Base-by-base conservation (phyloP, 306 rosid species). In the Astragalus membranaceus region DNA sequence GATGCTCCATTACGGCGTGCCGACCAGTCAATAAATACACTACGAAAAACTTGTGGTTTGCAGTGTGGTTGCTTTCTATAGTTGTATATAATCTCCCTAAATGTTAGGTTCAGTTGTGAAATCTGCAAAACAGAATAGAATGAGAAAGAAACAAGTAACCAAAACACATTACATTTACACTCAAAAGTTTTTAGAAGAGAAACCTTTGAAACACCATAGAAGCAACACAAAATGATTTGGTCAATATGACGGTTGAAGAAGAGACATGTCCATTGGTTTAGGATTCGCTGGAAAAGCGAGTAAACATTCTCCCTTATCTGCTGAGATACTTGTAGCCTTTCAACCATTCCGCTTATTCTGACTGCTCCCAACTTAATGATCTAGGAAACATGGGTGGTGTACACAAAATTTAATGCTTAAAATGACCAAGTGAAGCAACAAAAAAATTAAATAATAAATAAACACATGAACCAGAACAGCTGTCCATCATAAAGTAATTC, bases 121-220 rank as follows among this genome's bases (percentile, higher is more conserved):
- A 95, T 95, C 99, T 95, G 95, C 84, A 86, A 48, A 63, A 67
- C 78, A 67, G 41, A 80, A 87, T 13, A 2, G 46, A 70, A 75
- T 83, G 53, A 64, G 72, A 66, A 26, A 1, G 30, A 42, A 48
- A 66, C 50, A 50, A 69, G 75, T 57, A 23, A 49, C 26, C 82
- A 59, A 42, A 58, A 17, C 73, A 57, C 35, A 8, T 14, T 57
- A 52, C 13, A 75, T 20, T 20, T 20, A 20, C 23, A 20, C 23
- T 59, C 20, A 23, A 26, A 26, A 77, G 73, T 75, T 66, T 69
- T 29, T 67, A 29, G 10, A 47, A 43, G 58, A 50, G 67, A 68
- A 72, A 95, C 99, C 97, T 91, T 95, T 10, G 97, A 88, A 72
- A 95, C 85, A 59, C 99, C 99, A 60, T 95, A 95, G 81, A 95